phyloP scores from a whole-genome alignment of 148 eudicot genomes.

The Pouteria glomerata region DNA sequence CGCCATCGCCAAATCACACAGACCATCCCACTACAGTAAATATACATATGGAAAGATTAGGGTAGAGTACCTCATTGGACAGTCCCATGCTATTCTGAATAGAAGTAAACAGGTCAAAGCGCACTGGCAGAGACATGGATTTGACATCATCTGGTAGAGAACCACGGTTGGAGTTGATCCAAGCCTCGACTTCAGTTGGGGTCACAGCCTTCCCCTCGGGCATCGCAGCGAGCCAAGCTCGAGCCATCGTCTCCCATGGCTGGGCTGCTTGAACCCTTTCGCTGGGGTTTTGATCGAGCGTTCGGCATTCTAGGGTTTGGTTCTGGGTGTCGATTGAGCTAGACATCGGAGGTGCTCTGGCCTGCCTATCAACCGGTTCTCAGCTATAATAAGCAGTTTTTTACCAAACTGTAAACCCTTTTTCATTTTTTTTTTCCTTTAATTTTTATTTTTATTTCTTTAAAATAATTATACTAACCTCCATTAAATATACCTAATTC shows the following conservation, averaged over 20 bases:
- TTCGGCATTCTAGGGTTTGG: slow-evolving; percentile 20
- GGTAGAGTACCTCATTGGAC: slow-evolving; percentile 11
- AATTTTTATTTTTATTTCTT: too few relatives aligned
- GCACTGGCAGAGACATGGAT: slow-evolving; percentile 33
- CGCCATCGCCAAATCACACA: too few relatives aligned
- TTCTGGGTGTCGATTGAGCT: neutral
- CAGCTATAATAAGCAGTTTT: too few relatives aligned
- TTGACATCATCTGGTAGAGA: slow-evolving; percentile 32
- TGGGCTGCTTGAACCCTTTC: neutral
- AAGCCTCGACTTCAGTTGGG: slow-evolving; percentile 32
- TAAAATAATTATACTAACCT: too few relatives aligned
- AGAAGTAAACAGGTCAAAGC: slow-evolving; percentile 26
- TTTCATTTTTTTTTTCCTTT: too few relatives aligned
- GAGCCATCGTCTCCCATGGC: slow-evolving; percentile 38
- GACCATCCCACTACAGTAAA: too few relatives aligned
- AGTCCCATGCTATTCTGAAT: slow-evolving; percentile 9
- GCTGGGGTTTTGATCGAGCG: slow-evolving; percentile 14
- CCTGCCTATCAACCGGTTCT: too few relatives aligned
- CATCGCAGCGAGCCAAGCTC: slow-evolving; percentile 38
- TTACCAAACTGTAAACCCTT: too few relatives aligned
- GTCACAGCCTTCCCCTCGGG: slow-evolving; percentile 31
- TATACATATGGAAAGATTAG: too few relatives aligned
- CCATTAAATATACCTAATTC: too few relatives aligned
- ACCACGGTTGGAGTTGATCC: slow-evolving; percentile 34
- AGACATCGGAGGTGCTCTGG: neutral